Evolutionary conservation across 805 yeast genomes (phyloP), one percentile per base, ranked within the genome.

Genomic region (Candida adriatica): DNA sequence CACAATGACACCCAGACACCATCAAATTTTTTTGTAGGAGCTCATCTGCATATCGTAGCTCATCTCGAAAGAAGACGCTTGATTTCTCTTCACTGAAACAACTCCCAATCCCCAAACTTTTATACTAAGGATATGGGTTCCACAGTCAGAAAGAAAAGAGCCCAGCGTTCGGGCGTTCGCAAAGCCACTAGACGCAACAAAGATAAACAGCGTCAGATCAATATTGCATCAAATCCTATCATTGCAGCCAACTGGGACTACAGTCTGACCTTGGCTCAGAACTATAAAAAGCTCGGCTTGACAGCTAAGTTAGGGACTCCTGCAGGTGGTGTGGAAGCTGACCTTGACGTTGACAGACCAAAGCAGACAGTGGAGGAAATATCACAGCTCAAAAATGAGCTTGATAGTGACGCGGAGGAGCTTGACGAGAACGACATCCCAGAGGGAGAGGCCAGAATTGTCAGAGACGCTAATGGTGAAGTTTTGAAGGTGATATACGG

Each of bases 191-290:
- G 92, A 55, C 68, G 77, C 43, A 55, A 54, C 29, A 85, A 85
- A 53, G 88, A 82, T 49, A 75, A 71, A 48, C 79, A 76, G 46
- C 71, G 81, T 52, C 68, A 78, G 44, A 62, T 79, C 37, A 75
- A 75, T 39, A 73, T 83, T 19, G 67, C 68, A 29, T 67, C 83
- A 0, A 85, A 86, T 51, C 83, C 94, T 2, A 73, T 92, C 41
- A 82, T 92, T 41, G 94, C 86, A 5, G 83, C 75, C 20, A 72
- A 87, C 56, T 92, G 98, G 98, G 95, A 92, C 58, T 71, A 76
- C 37, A 70, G 72, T 9, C 65, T 79, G 35, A 88, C 97, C 0
- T 61, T 88, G 38, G 68, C 75, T 31, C 97, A 92, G 54, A 92
- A 92, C 56, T 90, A 92, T 60, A 78, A 79, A 46, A 74, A 66